Conservation (phyloP, 2,329 filamentous ascomycete species). For the Blastomyces emzantsi region DNA sequence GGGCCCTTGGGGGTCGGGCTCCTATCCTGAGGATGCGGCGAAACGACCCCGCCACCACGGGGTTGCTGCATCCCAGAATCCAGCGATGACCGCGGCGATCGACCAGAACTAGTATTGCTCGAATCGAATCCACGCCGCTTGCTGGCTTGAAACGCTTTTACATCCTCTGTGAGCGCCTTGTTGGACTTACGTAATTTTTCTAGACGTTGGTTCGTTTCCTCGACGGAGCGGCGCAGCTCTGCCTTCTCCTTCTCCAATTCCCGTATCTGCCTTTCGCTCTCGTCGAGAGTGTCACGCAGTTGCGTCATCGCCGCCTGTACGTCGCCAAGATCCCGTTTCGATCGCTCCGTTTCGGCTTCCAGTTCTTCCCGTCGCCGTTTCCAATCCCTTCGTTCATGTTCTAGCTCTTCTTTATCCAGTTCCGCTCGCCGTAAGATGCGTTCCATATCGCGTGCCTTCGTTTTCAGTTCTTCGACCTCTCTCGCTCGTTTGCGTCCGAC, state of each 20-base stretch:
- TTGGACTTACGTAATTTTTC: conserved; percentile 68
- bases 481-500: conserved; percentile 65
- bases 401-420: conserved; percentile 70
- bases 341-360: conserved; percentile 59
- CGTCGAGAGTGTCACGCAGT: conserved; percentile 71
- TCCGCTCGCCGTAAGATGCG: conserved; percentile 60
- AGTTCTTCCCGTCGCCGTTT: conserved; percentile 64
- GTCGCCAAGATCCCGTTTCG: conserved; percentile 64
- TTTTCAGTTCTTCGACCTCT: conserved; percentile 78
- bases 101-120: conserved; percentile 41
- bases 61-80: conserved; percentile 1
- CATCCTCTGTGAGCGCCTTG: conserved; percentile 52
- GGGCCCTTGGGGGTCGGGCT: conserved; percentile 28
- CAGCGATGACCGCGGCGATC: conserved; percentile 25
- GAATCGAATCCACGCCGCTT: conserved; percentile 31
- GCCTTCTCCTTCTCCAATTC: conserved; percentile 75
- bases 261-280: conserved; percentile 72
- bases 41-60: conserved; percentile 29
- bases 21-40: conserved; percentile 36
- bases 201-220: conserved; percentile 66
- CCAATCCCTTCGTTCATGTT: conserved; percentile 64
- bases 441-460: conserved; percentile 71
- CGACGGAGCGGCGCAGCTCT: conserved; percentile 65
- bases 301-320: conserved; percentile 67
- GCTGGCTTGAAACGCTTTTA: conserved; percentile 33